A percentile compares a stretch with the other conserved stretches of the same genome.
Conservation (phyloP, 306 rosid genomes). For the Dryas drummondii region DNA sequence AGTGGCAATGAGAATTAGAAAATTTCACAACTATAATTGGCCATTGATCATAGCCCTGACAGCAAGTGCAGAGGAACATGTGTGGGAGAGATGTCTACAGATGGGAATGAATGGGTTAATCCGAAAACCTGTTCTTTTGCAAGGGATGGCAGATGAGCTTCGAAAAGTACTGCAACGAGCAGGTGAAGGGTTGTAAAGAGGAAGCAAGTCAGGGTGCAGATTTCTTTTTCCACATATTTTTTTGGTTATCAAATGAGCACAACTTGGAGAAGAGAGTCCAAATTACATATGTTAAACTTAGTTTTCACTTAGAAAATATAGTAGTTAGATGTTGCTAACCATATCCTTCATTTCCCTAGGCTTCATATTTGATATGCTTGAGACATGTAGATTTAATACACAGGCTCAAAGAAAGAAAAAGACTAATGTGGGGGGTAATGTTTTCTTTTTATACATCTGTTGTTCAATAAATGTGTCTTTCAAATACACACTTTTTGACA, state of each 20-base stretch:
- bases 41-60: slow-evolving; percentile 71
- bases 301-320: slow-evolving; percentile 21
- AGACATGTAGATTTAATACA: too few species aligned
- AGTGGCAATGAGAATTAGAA: slow-evolving; percentile 61
- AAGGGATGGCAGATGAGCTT: slow-evolving; percentile 64
- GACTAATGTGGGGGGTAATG: too few species aligned
- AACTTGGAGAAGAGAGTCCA: slow-evolving; percentile 12
- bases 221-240: neutral
- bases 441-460: too few species aligned
- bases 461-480: too few species aligned
- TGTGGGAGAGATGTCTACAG: slow-evolving; percentile 65
- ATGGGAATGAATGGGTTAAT: slow-evolving; percentile 78
- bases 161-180: slow-evolving; percentile 50
- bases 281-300: slow-evolving; percentile 15
- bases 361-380: too few species aligned
- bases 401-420: too few species aligned
- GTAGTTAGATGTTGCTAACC: slow-evolving; percentile 21
- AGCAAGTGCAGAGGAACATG: slow-evolving; percentile 62
- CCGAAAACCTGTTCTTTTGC: slow-evolving; percentile 65
- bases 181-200: slow-evolving; percentile 44
- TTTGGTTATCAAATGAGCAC: slow-evolving; percentile 14
- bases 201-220: neutral
- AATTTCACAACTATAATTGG: slow-evolving; percentile 50
- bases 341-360: slow-evolving; percentile 1
- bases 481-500: too few species aligned